Evolutionary conservation across 1,139 yeast species (phyloP), one percentile per base, ranked within the genome.

Genomic region (Debaryomycetaceae sp.): DNA sequence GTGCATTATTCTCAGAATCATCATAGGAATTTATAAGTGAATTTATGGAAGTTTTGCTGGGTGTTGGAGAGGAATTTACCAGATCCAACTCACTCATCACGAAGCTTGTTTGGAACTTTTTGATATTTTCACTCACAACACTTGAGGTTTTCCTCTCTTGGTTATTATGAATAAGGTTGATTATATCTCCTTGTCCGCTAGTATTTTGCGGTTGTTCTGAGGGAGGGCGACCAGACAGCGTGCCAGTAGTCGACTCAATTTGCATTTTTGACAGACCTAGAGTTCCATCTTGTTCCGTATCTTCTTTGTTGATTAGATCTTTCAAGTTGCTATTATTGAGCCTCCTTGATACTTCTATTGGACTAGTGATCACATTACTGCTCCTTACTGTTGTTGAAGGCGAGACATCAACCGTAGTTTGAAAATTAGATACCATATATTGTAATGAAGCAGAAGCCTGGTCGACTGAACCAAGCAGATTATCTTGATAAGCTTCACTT

Each of bases 21-120:
- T 63, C 65, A 36, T 67, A 71, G 15, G 54, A 45, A 45, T 68
- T 67, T 40, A 67, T 68, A 29, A 68, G 63, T 14, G 71, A 63
- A 41, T 59, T 64, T 26, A 68, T 67, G 7, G 72, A 65, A 0
- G 74, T 60, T 44, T 61, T 64, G 42, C 61, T 61, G 6, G 43
- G 34, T 5, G 45, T 33, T 5, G 38, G 44, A 44, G 22, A 37
- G 11, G 29, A 7, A 22, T 8, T 8, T 8, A 11, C 2, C 26
- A 22, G 11, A 6, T 35, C 38, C 17, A 17, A 15, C 7, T 24
- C 26, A 11, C 33, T 43, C 15, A 57, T 34, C 31, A 54, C 56
- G 43, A 67, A 59, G 37, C 52, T 57, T 0, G 73, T 63, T 45
- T 65, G 70, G 47, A 61, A 67, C 44, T 55, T 54, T 40, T 56